Evolutionary conservation across 2,329 filamentous ascomycete genomes (phyloP), one percentile per base, ranked within the genome.

Genomic region (Fusarium compactum): DNA sequence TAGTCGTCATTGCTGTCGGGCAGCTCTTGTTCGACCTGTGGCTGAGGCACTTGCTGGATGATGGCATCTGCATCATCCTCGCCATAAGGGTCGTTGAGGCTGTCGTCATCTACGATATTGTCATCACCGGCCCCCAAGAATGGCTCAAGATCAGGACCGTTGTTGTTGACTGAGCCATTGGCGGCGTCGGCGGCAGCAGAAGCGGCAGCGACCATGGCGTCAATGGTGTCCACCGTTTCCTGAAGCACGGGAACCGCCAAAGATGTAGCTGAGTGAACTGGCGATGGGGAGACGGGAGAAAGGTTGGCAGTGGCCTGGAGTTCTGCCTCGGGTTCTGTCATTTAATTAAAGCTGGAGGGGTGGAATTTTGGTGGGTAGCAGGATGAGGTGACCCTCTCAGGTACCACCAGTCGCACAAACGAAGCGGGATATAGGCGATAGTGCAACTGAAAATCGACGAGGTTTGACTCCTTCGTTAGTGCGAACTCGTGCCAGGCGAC

Each of bases 231-330:
- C 72, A 85, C 85, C 58, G 84, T 85, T 65, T 86, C 80, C 75
- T 87, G 85, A 61, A 88, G 84, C 27, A 80, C 78, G 32, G 85
- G 85, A 56, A 87, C 82, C 64, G 84, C 80, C 58, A 83, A 77
- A 47, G 85, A 78, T 27, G 84, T 82, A 59, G 83, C 80, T 50
- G 80, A 81, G 69, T 86, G 81, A 63, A 85, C 75, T 61, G 84
- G 81, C 61, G 83, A 79, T 50, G 85, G 86, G 54, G 85, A 87
- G 52, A 87, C 75, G 15, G 85, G 85, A 50, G 82, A 86, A 61
- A 88, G 79, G 77, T 84, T 81, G 79, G 85, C 85, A 72, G 85
- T 82, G 73, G 85, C 85, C 82, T 85, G 82, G 69, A 86, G 75
- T 75, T 84, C 74, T 67, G 74, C 64, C 67, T 76, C 80, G 48